Conservation (phyloP, 768 basidiomycete genomes). For the Tricholomella constricta region DNA sequence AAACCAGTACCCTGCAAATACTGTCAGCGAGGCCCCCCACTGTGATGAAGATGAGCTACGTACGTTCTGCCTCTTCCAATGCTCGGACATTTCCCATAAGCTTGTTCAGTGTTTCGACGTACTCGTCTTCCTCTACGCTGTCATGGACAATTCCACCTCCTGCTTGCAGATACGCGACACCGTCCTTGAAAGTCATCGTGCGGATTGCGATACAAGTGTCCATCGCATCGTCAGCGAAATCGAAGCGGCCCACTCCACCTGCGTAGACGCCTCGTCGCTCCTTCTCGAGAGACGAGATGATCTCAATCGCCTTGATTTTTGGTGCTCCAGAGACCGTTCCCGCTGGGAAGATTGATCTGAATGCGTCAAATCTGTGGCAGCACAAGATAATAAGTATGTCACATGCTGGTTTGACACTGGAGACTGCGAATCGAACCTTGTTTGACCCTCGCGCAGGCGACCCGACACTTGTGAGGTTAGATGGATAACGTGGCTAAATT, state of each 20-base stretch:
- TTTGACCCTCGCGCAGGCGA: constrained; percentile 74
- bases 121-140: constrained; percentile 97
- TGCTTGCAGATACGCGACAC: constrained; percentile 89
- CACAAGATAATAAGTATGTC: background rate
- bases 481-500: constrained; percentile 98
- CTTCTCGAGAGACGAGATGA: constrained; percentile 82
- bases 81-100: constrained; percentile 84
- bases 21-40: constrained; percentile 18
- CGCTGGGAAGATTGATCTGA: constrained; percentile 98
- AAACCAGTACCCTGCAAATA: constrained; percentile 65
- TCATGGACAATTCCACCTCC: constrained; percentile 98
- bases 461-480: constrained; percentile 96
- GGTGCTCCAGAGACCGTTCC: constrained; percentile 99
- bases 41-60: constrained; percentile 32
- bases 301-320: constrained; percentile 97
- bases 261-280: constrained; percentile 94
- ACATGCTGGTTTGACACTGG: background rate
- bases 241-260: constrained; percentile 97
- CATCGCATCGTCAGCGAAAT: constrained; percentile 93
- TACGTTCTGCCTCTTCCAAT: constrained; percentile 86
- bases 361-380: constrained; percentile 84
- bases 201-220: constrained; percentile 99
- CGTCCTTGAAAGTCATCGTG: constrained; percentile 96
- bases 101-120: constrained; percentile 94
- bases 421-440: constrained; percentile 54